Percentiles rank a stretch among this genome's conserved stretches.
These are phyloP conservation scores for Jackrogersella multiformis DNA, from an alignment of 495 filamentous ascomycete species.

Conservation along the genomic window DNA sequence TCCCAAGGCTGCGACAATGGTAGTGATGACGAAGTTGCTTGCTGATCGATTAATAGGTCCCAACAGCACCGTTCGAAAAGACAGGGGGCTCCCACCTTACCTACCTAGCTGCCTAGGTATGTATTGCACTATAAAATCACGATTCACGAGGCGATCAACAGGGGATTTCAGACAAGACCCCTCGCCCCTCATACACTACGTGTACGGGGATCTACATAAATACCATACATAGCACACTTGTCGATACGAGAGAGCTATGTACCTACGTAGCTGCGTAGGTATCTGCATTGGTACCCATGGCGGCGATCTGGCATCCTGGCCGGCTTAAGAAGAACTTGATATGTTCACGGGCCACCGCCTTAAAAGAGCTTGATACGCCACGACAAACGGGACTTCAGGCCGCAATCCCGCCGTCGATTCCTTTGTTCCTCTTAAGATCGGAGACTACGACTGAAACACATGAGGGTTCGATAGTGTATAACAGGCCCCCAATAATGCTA, in stretches of 20 bases:
- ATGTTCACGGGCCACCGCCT: constrained; percentile 34
- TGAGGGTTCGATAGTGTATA: constrained; percentile 16
- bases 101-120: too few relatives aligned
- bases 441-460: constrained; percentile 34
- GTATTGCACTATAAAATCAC: constrained; percentile 31
- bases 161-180: constrained; percentile 36
- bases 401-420: constrained; percentile 35
- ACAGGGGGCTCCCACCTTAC: constrained; percentile 22
- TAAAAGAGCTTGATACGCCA: not conserved
- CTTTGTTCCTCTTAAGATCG: constrained; percentile 19
- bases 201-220: constrained; percentile 24
- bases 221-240: too few relatives aligned
- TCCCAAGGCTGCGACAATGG: constrained; percentile 11
- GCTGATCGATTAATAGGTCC: constrained; percentile 22
- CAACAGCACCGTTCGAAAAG: constrained; percentile 10
- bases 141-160: constrained; percentile 39
- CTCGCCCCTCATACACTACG: constrained; percentile 36
- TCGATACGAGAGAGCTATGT: constrained; percentile 29
- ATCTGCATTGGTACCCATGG: constrained; percentile 29
- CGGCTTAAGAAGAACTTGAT: constrained; percentile 1
- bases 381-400: constrained; percentile 29
- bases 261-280: not conserved
- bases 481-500: constrained; percentile 10
- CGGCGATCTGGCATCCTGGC: constrained; percentile 29
- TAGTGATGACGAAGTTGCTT: constrained; percentile 16